These are phyloP conservation scores for Darksidea phi DNA, from an alignment of 495 filamentous ascomycete genomes.

Conservation along the genomic window DNA sequence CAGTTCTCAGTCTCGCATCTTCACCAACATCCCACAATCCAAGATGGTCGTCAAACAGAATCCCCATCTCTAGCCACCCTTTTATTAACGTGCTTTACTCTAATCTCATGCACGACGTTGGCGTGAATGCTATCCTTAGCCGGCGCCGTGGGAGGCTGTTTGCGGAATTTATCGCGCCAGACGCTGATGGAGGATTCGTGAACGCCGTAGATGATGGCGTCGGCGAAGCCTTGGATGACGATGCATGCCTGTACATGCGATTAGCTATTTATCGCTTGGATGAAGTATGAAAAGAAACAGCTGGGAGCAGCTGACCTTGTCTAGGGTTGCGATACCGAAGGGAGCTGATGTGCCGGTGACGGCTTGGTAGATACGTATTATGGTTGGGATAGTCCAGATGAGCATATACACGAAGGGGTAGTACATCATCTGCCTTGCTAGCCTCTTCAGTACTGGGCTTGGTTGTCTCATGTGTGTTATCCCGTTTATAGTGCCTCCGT, in stretches of 20 bases:
- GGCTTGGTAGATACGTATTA: conserved; percentile 48
- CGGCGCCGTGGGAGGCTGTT: conserved; percentile 11
- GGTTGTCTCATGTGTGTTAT: conserved; percentile 15
- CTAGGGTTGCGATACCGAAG: conserved; percentile 45
- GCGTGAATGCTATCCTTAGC: neutral
- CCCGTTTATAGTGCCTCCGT: neutral
- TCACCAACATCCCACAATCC: too few species aligned
- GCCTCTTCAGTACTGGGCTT: conserved; percentile 39
- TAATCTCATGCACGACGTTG: conserved; percentile 19
- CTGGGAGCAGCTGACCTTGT: conserved; percentile 40
- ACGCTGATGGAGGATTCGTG: conserved; percentile 39
- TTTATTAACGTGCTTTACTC: too few species aligned
- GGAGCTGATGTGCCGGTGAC: conserved; percentile 41
- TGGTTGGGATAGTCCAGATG: conserved; percentile 48
- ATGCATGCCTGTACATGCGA: conserved; percentile 40
- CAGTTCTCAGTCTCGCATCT: too few species aligned
- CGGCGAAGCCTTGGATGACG: conserved; percentile 48
- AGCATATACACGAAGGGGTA: conserved; percentile 49
- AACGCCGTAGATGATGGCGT: conserved; percentile 48
- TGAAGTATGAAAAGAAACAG: neutral
- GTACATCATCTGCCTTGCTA: conserved; percentile 47
- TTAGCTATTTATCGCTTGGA: neutral
- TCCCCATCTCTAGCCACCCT: too few species aligned
- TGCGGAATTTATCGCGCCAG: conserved; percentile 29
- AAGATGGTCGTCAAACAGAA: too few species aligned